Base-by-base conservation (phyloP, 441 rosid species). In the Aquilaria agallochum region DNA sequence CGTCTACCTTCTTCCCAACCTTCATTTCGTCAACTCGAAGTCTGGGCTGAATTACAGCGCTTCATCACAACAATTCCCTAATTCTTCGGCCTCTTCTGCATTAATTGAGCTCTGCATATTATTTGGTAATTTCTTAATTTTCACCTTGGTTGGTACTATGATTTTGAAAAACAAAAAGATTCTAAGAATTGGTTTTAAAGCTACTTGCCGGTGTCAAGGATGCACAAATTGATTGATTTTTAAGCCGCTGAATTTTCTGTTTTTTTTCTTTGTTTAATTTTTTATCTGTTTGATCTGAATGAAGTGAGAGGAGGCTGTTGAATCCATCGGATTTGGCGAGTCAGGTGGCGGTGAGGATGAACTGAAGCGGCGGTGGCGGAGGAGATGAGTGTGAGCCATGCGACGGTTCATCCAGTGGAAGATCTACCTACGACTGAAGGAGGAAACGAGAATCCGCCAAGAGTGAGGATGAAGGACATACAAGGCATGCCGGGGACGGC, bases 401-500 rank as follows among this genome's bases (percentile, higher is more conserved):
- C 89, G n/a, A 73, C 84, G 57, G 75, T 87, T 73, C 89, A 87
- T 68, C 94, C 89, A 1, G 85, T 76, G 72, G 90, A 87, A 69
- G 90, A 84, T 76, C 87, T 80, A 53, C 72, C 83, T 0, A 65
- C 82, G 34, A 81, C 83, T 1, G 80, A 75, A 11, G 89, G 71
- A 1, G 87, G 65, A 11, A 20, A 63, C 66, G 51, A 49, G 13
- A 59, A 74, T 51, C 72, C 59, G 9, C 86, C 80, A 4, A 78
- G 83, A 57, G 78, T 76, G 56, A 77, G 91, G 84, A 81, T 85
- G 89, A 85, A 87, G 76, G 84, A 85, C 15, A 52, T 81, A 51
- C 87, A 83, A 58, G 91, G 95, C 10, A 87, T 85, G 92, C 90
- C 95, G 0, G 90, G 90, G 14, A 88, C 92, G 0, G 68, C 60